Base-by-base conservation (phyloP, 805 yeast genomes). In the Saccharomycopsis sp. region DNA sequence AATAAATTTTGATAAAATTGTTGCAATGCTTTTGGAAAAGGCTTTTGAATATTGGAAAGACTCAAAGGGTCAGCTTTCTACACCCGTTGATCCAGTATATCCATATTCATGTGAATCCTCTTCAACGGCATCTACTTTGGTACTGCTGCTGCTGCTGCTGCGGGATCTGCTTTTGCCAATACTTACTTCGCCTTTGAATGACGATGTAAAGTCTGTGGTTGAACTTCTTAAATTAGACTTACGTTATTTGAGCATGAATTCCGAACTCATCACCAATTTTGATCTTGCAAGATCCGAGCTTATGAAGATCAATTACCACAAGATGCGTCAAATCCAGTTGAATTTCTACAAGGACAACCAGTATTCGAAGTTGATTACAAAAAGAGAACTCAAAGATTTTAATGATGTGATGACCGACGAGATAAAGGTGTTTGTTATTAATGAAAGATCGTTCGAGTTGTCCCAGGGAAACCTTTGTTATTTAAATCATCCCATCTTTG, bases 191-290 rank as follows among this genome's bases (percentile, higher is more conserved):
- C 49, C 22, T 12, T 12, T 44, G 22, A 44, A 44, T 44, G 20
- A 44, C 22, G 49, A 44, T 17, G 12, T 44, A 12, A 44, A 17
- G 22, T 58, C 44, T 12, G 56, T 61, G 20, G 35, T 61, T 8
- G 57, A 59, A 15, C 52, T 61, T 47, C 42, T 61, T 8, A 61
- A 61, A 52, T 44, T 61, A 41, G 63, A 61, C 38, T 22, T 61
- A 12, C 58, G 55, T 19, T 58, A 49, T 52, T 52, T 61, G 24
- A 58, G 56, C 23, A 14, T 25, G n/a, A 56, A 52, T 23, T 20
- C 58, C 25, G 41, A 20, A 17, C 20, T n/a, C 14, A 29, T 38
- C 8, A 53, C 52, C 24, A 49, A 50, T n/a, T 56, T 58, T 17
- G 41, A 22, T 14, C 38, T 17, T 2, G 49, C 54, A 3, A 42